Evolutionary conservation across 2,329 filamentous ascomycete genomes (phyloP).

Genomic region (Ceratocystiopsis brevicomis): DNA sequence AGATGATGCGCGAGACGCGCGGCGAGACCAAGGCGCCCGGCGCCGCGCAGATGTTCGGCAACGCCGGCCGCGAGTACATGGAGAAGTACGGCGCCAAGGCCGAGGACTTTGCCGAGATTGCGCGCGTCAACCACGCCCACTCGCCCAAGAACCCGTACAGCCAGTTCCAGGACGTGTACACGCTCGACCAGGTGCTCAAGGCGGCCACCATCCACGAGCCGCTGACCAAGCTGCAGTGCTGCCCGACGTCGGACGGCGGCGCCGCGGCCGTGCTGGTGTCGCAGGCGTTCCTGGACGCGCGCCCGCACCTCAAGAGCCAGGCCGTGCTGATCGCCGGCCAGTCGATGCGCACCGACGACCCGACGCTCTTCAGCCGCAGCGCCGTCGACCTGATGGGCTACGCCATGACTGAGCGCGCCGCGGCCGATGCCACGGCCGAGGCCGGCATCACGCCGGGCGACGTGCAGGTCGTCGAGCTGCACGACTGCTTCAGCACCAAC

Average conservation of each 20-base stretch:
- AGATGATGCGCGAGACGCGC: slow-evolving; percentile 69
- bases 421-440: slow-evolving; percentile 50
- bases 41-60: slow-evolving; percentile 87
- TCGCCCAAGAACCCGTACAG: slow-evolving; percentile 87
- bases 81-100: slow-evolving; percentile 73
- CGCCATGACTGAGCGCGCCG: slow-evolving; percentile 62
- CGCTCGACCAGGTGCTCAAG: slow-evolving; percentile 60
- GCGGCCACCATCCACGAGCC: slow-evolving; percentile 66
- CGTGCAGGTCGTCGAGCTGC: slow-evolving; percentile 72
- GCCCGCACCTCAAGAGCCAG: slow-evolving; percentile 62
- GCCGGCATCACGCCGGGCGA: slow-evolving; percentile 50
- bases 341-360: slow-evolving; percentile 66
- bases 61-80: slow-evolving; percentile 85
- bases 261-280: slow-evolving; percentile 81
- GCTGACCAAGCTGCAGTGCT: slow-evolving; percentile 95
- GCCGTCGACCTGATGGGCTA: slow-evolving; percentile 81
- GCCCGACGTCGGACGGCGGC: slow-evolving; percentile 83
- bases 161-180: slow-evolving; percentile 91
- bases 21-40: slow-evolving; percentile 68
- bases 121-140: slow-evolving; percentile 80
- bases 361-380: slow-evolving; percentile 57
- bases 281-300: slow-evolving; percentile 67
- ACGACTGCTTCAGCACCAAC: slow-evolving; percentile 94
- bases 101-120: slow-evolving; percentile 90
- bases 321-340: slow-evolving; percentile 85